Conservation (phyloP, 345 rosid genomes). For the Lagerstroemia speciosa region DNA sequence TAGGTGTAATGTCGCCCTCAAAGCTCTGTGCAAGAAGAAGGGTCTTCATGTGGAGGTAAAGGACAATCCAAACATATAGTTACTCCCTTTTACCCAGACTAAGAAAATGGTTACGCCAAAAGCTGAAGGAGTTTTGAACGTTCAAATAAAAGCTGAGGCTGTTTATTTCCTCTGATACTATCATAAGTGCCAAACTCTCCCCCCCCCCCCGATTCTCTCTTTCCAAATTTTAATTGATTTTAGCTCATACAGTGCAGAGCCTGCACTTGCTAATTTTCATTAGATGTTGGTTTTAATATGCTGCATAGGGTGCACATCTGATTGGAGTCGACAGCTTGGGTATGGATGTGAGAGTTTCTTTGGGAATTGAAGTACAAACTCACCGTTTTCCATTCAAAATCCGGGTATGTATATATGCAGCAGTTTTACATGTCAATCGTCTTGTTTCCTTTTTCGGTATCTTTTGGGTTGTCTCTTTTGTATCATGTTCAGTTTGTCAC, state of each 20-base stretch:
- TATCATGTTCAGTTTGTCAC: neutral
- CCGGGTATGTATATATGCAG: constrained; percentile 33
- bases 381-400: constrained; percentile 89
- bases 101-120: no score
- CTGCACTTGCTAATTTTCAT: neutral
- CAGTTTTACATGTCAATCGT: neutral
- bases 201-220: no score
- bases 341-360: constrained; percentile 69
- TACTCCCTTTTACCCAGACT: neutral
- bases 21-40: constrained; percentile 86
- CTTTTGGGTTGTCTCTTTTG: neutral
- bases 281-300: neutral
- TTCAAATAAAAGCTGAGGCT: neutral
- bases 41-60: constrained; percentile 72
- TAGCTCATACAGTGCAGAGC: neutral
- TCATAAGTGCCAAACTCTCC: neutral
- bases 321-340: constrained; percentile 91
- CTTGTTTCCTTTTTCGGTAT: neutral
- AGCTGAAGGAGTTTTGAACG: no score
- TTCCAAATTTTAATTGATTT: neutral
- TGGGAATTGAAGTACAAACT: constrained; percentile 65
- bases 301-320: constrained; percentile 55
- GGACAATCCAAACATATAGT: neutral
- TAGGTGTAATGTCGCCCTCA: constrained; percentile 49
- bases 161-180: neutral